Evolutionary conservation across 345 rosid species (phyloP).

Genomic region (Turritis glabra): DNA sequence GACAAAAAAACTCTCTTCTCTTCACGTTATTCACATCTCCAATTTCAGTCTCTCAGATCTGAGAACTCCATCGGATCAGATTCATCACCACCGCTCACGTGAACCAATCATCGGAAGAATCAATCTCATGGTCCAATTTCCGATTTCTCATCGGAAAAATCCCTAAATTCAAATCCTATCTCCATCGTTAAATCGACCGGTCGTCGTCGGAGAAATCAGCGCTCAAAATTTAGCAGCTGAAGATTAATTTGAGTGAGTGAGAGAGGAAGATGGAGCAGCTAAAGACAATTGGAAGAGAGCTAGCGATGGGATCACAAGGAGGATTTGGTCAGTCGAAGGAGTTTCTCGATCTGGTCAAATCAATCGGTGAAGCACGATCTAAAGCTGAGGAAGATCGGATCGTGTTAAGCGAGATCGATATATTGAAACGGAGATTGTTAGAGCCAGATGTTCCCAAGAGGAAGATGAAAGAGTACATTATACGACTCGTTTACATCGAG

Average conservation of each 20-base stretch:
- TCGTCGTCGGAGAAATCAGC: slow-evolving; percentile 1
- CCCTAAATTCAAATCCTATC: background rate
- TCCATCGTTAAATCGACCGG: background rate
- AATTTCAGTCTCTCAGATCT: slow-evolving; percentile 32
- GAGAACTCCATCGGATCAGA: background rate
- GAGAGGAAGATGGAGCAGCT: slow-evolving; percentile 69
- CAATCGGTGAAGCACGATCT: slow-evolving; percentile 98
- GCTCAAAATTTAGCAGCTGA: background rate
- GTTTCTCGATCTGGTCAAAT: slow-evolving; percentile 93
- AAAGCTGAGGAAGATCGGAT: slow-evolving; percentile 98
- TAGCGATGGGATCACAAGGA: slow-evolving; percentile 98
- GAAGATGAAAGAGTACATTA: slow-evolving; percentile 93
- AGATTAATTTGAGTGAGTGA: slow-evolving; percentile 13
- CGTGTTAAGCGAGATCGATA: slow-evolving; percentile 88
- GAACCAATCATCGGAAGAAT: background rate
- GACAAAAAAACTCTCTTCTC: slow-evolving; percentile 13
- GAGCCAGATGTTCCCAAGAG: slow-evolving; percentile 93
- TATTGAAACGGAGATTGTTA: slow-evolving; percentile 75
- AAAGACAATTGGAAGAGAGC: slow-evolving; percentile 96
- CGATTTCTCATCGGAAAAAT: slow-evolving; percentile 13
- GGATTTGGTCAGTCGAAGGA: slow-evolving; percentile 95
- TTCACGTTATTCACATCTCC: slow-evolving; percentile 31
- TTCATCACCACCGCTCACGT: slow-evolving; percentile 19
- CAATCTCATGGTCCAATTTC: slow-evolving; percentile 19
- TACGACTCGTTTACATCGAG: slow-evolving; percentile 86